phyloP scores from a whole-genome alignment of 2,329 filamentous ascomycete species.

The Apiospora rasikravindrae region DNA sequence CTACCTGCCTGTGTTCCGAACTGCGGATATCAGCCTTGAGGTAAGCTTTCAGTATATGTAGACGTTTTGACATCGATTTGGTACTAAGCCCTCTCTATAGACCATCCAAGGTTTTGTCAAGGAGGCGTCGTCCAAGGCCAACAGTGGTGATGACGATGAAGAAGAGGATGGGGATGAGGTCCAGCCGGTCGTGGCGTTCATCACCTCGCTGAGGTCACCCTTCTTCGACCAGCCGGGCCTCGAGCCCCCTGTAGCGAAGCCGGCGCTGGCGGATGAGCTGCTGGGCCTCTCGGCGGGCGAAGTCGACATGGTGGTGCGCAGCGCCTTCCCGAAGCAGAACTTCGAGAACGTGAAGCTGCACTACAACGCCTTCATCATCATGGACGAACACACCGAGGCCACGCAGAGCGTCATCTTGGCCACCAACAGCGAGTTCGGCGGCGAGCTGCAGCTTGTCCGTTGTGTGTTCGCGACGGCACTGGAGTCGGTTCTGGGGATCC shows the following conservation, averaged over 20 bases:
- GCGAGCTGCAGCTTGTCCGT: constrained; percentile 7
- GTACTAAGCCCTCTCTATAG: neutral
- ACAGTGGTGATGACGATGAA: neutral
- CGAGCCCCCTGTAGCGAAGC: neutral
- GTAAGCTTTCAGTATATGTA: neutral
- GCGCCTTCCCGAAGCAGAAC: constrained; percentile 10
- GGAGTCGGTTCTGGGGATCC: neutral
- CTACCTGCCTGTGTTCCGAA: constrained; percentile 18
- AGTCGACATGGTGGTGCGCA: constrained; percentile 20
- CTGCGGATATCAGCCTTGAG: constrained; percentile 15
- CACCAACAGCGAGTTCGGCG: constrained; percentile 20
- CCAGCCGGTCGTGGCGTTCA: constrained; percentile 20
- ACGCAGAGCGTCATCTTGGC: constrained; percentile 22
- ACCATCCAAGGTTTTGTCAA: constrained; percentile 17
- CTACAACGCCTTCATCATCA: constrained; percentile 21
- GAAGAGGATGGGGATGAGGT: neutral
- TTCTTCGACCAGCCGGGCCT: constrained; percentile 6
- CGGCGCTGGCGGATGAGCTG: constrained; percentile 3
- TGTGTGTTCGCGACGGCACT: constrained; percentile 18
- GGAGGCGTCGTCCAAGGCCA: neutral
- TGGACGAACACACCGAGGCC: constrained; percentile 21
- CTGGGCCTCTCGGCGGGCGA: constrained; percentile 15
- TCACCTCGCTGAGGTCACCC: constrained; percentile 19
- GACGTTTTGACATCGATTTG: neutral
- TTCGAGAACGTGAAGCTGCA: constrained; percentile 7